Conservation (phyloP, 2,329 filamentous ascomycete species). For the Talaromyces islandicus region DNA sequence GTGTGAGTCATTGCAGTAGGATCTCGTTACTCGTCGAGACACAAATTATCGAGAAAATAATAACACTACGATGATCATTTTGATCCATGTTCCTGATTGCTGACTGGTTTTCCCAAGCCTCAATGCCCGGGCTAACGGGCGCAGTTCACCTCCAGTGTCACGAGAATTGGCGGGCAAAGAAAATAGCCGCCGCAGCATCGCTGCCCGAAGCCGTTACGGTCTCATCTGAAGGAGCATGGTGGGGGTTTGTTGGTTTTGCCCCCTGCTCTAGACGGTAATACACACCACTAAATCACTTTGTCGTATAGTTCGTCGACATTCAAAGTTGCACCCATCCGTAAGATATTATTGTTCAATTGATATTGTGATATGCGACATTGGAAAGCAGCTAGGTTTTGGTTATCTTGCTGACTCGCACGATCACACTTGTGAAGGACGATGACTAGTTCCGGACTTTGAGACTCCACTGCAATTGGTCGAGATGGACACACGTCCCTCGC, state of each 20-base stretch:
- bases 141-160: neutral
- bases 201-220: neutral
- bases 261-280: neutral
- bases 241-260: neutral
- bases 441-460: neutral
- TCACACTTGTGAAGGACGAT: neutral
- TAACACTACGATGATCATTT: neutral
- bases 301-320: neutral
- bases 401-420: neutral
- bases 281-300: neutral
- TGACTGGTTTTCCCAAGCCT: neutral
- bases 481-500: neutral
- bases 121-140: neutral
- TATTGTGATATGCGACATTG: neutral
- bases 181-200: neutral
- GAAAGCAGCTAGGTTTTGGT: neutral
- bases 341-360: neutral
- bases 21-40: neutral
- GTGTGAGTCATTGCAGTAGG: conserved; percentile 1
- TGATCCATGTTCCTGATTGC: neutral
- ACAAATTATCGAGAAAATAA: neutral
- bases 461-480: neutral
- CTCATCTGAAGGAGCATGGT: neutral
- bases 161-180: neutral
- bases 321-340: neutral